A percentile compares a stretch with the other conserved stretches of the same genome.
Conservation (phyloP, 2,329 filamentous ascomycete species). For the Exophiala viscosa region DNA sequence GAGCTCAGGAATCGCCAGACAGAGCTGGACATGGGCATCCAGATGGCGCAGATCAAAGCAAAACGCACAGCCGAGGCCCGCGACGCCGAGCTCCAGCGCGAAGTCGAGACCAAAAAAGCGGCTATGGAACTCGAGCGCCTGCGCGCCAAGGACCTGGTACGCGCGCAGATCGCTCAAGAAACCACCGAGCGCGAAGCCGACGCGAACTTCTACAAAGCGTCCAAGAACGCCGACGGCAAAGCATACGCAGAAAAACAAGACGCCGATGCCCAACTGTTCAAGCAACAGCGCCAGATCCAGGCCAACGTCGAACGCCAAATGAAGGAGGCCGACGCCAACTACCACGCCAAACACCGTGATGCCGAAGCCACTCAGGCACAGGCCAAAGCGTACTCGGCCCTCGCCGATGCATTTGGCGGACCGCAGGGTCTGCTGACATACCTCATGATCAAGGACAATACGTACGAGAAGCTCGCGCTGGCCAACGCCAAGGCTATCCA, state of each 20-base stretch:
- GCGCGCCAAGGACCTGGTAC: constrained; percentile 71
- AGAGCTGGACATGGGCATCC: constrained; percentile 67
- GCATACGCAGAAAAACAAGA: constrained; percentile 41
- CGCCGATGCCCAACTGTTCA: constrained; percentile 36
- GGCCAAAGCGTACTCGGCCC: constrained; percentile 72
- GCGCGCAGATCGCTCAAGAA: constrained; percentile 58
- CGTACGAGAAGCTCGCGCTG: constrained; percentile 71
- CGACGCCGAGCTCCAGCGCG: constrained; percentile 75
- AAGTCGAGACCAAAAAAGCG: constrained; percentile 73
- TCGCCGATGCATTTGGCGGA: constrained; percentile 70
- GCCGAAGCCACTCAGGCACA: constrained; percentile 73
- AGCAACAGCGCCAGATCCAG: constrained; percentile 27
- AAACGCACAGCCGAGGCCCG: constrained; percentile 67
- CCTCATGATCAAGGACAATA: constrained; percentile 82
- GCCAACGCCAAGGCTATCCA: constrained; percentile 73
- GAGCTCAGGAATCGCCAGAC: constrained; percentile 70
- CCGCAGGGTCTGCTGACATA: constrained; percentile 75
- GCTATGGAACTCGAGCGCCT: constrained; percentile 76
- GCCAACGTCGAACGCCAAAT: constrained; percentile 32
- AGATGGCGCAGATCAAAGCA: constrained; percentile 71
- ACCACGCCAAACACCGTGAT: constrained; percentile 63
- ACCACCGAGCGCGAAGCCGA: constrained; percentile 44
- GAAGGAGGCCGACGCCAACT: constrained; percentile 58
- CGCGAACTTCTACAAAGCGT: constrained; percentile 48
- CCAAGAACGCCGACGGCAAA: constrained; percentile 52